These are phyloP conservation scores for Fusarium sp. DNA, from an alignment of 2,329 filamentous ascomycete species.

Conservation along the genomic window DNA sequence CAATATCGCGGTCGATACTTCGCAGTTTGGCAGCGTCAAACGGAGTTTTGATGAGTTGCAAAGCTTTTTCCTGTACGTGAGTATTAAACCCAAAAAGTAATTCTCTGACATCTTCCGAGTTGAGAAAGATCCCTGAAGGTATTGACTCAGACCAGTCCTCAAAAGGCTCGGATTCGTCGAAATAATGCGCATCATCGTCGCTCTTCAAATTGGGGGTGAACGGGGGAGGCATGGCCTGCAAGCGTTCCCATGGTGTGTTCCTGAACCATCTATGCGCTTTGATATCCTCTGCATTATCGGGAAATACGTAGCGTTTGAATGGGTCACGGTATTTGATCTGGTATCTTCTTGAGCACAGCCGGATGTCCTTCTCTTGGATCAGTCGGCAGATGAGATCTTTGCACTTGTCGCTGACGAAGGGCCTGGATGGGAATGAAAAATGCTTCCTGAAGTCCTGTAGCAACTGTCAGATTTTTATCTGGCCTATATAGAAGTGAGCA, in stretches of 20 bases:
- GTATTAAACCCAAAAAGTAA: conserved; percentile 57
- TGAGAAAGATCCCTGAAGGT: conserved; percentile 51
- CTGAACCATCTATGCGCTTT: conserved; percentile 90
- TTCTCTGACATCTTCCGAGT: conserved; percentile 50
- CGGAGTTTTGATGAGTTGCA: conserved; percentile 61
- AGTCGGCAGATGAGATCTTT: conserved; percentile 81
- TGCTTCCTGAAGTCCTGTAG: conserved; percentile 76
- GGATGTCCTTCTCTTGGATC: conserved; percentile 79
- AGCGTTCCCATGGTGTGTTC: conserved; percentile 80
- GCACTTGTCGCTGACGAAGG: conserved; percentile 76
- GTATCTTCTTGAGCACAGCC: conserved; percentile 83
- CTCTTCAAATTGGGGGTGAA: conserved; percentile 80
- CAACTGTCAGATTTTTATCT: conserved; percentile 21
- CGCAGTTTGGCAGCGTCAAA: conserved; percentile 64
- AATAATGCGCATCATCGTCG: conserved; percentile 86
- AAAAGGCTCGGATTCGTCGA: conserved; percentile 84
- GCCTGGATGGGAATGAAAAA: conserved; percentile 77
- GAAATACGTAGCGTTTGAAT: conserved; percentile 75
- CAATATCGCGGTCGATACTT: conserved; percentile 64
- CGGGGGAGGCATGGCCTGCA: conserved; percentile 79
- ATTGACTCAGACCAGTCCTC: conserved; percentile 70
- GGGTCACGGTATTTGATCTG: conserved; percentile 69
- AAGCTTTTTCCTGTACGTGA: conserved; percentile 59
- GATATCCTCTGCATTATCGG: conserved; percentile 89
- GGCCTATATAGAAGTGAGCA: neutral